Conservation (phyloP, 148 eudicot species). For the Silene uniflora region DNA sequence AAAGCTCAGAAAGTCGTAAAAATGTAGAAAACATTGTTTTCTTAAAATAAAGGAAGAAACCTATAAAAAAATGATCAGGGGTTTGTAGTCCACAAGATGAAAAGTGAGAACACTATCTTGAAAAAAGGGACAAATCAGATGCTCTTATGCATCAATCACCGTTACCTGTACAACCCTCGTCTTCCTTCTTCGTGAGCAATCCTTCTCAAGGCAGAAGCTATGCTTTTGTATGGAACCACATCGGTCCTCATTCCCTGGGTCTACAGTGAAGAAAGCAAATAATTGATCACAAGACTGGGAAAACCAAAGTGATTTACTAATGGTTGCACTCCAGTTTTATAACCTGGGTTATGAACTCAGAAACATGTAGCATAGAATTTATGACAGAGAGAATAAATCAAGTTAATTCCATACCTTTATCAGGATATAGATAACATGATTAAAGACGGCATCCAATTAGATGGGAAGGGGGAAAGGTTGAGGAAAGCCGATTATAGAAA, state of each 20-base stretch:
- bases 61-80: background rate
- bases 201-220: conserved; percentile 73
- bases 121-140: background rate
- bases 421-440: too few relatives aligned
- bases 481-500: background rate
- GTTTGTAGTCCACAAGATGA: background rate
- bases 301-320: background rate
- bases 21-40: too few relatives aligned
- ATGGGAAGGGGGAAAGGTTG: background rate
- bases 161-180: conserved; percentile 79
- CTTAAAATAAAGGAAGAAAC: too few relatives aligned
- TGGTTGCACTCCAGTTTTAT: background rate
- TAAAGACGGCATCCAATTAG: background rate
- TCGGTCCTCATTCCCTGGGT: conserved; percentile 89
- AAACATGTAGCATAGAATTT: too few relatives aligned
- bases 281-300: background rate
- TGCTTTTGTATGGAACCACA: conserved; percentile 74
- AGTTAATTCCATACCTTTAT: too few relatives aligned
- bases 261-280: conserved; percentile 31
- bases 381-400: too few relatives aligned
- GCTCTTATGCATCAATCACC: conserved; percentile 1
- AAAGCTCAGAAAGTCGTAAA: too few relatives aligned
- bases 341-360: too few relatives aligned
- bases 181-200: conserved; percentile 76
- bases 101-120: too few relatives aligned